A percentile compares a stretch with the other conserved stretches of the same genome.
phyloP scores from a whole-genome alignment of 2,329 filamentous ascomycete species.

The Zasmidium cellare region DNA sequence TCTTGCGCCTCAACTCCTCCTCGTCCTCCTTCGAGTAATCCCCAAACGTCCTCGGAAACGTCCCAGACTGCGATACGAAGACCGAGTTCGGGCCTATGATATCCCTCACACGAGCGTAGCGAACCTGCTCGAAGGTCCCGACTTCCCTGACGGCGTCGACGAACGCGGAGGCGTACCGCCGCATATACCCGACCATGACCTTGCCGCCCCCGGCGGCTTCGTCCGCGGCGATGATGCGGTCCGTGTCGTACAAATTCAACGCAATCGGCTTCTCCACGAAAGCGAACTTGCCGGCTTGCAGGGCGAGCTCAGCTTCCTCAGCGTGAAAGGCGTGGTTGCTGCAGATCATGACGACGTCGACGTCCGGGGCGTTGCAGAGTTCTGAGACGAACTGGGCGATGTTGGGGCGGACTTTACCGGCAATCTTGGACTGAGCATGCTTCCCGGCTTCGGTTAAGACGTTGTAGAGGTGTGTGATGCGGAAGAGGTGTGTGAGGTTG shows the following conservation, averaged over 20 bases:
- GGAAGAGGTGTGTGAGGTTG: conserved; percentile 46
- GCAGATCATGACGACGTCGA: conserved; percentile 55
- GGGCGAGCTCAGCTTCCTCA: conserved; percentile 50
- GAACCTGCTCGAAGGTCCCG: conserved; percentile 49
- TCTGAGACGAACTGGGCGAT: conserved; percentile 40
- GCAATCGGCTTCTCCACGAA: conserved; percentile 59
- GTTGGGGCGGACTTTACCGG: neutral
- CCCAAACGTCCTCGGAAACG: conserved; percentile 45
- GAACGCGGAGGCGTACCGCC: conserved; percentile 60
- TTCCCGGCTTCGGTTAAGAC: conserved; percentile 41
- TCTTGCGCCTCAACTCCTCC: neutral
- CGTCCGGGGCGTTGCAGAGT: conserved; percentile 41
- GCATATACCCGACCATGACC: conserved; percentile 62
- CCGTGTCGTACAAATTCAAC: conserved; percentile 37
- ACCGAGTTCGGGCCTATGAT: conserved; percentile 57
- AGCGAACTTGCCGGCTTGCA: conserved; percentile 56
- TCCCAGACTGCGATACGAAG: conserved; percentile 53
- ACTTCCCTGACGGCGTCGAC: conserved; percentile 34
- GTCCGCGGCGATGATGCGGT: neutral
- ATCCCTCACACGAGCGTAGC: conserved; percentile 56
- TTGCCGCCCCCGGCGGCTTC: conserved; percentile 26
- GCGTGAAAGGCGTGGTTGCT: conserved; percentile 57
- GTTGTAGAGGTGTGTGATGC: conserved; percentile 53
- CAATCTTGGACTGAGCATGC: conserved; percentile 41
- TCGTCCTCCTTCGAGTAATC: conserved; percentile 39